phyloP scores from a whole-genome alignment of 306 rosid species.

The Malus sylvestris region DNA sequence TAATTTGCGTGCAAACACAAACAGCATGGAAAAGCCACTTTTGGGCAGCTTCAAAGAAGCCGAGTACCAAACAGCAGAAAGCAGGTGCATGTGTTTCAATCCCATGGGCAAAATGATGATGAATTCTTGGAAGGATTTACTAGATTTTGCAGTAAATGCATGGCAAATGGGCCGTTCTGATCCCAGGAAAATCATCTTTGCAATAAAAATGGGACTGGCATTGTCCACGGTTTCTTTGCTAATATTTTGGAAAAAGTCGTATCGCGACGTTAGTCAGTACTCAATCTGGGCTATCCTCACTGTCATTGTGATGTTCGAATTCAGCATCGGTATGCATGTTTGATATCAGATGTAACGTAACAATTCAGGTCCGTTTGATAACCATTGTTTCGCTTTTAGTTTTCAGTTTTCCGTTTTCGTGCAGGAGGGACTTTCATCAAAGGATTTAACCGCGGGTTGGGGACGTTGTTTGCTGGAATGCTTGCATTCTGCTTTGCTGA shows the following conservation, averaged over 20 bases:
- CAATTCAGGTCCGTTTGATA: neutral
- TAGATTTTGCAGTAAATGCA: constrained; percentile 8
- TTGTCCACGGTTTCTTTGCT: constrained; percentile 47
- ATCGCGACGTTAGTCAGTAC: constrained; percentile 31
- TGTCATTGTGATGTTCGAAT: constrained; percentile 65
- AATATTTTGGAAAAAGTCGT: constrained; percentile 36
- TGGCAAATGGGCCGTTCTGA: constrained; percentile 57
- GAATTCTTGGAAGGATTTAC: neutral
- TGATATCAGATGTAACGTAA: neutral
- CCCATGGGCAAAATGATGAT: neutral
- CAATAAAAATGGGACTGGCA: constrained; percentile 48
- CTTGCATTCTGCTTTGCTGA: constrained; percentile 49
- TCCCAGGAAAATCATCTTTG: constrained; percentile 45
- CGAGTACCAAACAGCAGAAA: neutral
- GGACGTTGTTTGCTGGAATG: constrained; percentile 58
- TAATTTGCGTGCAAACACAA: neutral
- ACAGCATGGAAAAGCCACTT: constrained; percentile 15
- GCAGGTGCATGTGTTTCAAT: neutral
- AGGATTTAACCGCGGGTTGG: constrained; percentile 67
- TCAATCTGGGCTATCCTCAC: constrained; percentile 70
- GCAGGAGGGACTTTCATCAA: constrained; percentile 66
- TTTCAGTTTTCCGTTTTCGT: neutral
- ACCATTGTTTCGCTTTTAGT: neutral
- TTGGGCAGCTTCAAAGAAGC: neutral
- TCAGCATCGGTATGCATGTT: constrained; percentile 44